These are phyloP conservation scores for Paradendryphiella salina DNA, from an alignment of 2,329 filamentous ascomycete species.

Conservation along the genomic window DNA sequence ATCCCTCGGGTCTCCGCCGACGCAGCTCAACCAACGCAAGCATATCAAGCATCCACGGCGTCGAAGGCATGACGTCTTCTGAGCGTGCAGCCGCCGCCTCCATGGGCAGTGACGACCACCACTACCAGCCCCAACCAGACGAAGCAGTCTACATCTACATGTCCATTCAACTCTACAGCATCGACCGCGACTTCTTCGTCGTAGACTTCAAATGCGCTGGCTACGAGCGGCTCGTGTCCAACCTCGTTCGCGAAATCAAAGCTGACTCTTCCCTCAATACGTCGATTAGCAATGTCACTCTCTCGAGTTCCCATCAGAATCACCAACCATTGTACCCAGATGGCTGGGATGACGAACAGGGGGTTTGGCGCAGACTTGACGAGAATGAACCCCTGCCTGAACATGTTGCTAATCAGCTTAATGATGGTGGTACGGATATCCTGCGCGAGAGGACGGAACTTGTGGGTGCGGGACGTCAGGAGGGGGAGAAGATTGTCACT, in stretches of 20 bases:
- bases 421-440: constrained; percentile 42
- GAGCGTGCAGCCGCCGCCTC: constrained; percentile 22
- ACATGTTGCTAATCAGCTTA: constrained; percentile 33
- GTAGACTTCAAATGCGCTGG: constrained; percentile 99
- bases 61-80: constrained; percentile 30
- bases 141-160: constrained; percentile 89
- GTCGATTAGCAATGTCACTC: constrained; percentile 22
- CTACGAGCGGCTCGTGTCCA: constrained; percentile 79
- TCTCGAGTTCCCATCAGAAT: constrained; percentile 17
- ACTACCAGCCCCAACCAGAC: constrained; percentile 47
- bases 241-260: constrained; percentile 49
- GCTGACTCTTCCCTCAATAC: constrained; percentile 5
- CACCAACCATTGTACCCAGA: constrained; percentile 23
- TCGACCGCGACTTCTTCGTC: constrained; percentile 89
- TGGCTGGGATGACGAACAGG: constrained; percentile 43
- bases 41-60: constrained; percentile 34
- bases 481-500: constrained; percentile 90
- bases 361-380: constrained; percentile 39
- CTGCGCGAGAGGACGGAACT: constrained; percentile 47
- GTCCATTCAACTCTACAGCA: constrained; percentile 70
- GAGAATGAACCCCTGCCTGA: constrained; percentile 41
- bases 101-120: constrained; percentile 37
- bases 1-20: constrained; percentile 29
- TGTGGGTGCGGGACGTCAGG: constrained; percentile 54
- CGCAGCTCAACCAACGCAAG: constrained; percentile 42